A percentile compares a stretch with the other conserved stretches of the same genome.
Evolutionary conservation across 805 yeast species (phyloP).

Genomic region (Blastobotrys americana): DNA sequence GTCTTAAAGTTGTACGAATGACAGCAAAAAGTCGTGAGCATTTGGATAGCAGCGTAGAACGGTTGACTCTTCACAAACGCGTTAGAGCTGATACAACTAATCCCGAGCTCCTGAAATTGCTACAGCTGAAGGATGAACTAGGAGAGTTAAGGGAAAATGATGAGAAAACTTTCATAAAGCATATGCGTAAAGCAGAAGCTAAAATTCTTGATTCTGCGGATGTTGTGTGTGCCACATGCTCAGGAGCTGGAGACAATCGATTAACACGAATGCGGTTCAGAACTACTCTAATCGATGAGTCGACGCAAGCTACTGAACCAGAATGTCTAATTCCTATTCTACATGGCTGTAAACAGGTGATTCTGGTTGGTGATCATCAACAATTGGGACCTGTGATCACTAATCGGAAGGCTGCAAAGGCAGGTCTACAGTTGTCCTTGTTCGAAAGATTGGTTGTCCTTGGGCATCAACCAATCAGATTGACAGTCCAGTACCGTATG

Average conservation of each 20-base stretch:
- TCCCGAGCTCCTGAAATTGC: conserved; percentile 47
- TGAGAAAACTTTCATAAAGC: conserved; percentile 37
- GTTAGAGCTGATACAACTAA: conserved; percentile 38
- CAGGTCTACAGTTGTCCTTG: conserved; percentile 78
- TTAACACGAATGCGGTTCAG: conserved; percentile 52
- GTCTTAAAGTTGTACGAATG: conserved; percentile 70
- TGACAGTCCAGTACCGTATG: conserved; percentile 94
- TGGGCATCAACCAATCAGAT: conserved; percentile 77
- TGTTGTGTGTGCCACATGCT: conserved; percentile 86
- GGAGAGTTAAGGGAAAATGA: conserved; percentile 64
- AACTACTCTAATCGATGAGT: conserved; percentile 83
- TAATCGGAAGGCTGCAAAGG: conserved; percentile 72
- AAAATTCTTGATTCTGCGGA: conserved; percentile 50
- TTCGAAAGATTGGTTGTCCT: conserved; percentile 78
- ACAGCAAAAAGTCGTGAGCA: conserved; percentile 76
- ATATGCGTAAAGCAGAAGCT: conserved; percentile 43
- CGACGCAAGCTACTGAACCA: conserved; percentile 92
- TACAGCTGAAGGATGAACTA: conserved; percentile 50
- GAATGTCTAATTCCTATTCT: conserved; percentile 84
- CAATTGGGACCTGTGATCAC: conserved; percentile 90
- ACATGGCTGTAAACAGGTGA: conserved; percentile 82
- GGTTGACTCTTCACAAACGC: conserved; percentile 49
- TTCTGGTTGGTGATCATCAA: conserved; percentile 91
- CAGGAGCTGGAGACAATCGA: conserved; percentile 79
- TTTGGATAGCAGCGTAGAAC: conserved; percentile 55